Evolutionary conservation across 371 early-diverging fungal species (phyloP).

Genomic region (Rhizopus microsporus): DNA sequence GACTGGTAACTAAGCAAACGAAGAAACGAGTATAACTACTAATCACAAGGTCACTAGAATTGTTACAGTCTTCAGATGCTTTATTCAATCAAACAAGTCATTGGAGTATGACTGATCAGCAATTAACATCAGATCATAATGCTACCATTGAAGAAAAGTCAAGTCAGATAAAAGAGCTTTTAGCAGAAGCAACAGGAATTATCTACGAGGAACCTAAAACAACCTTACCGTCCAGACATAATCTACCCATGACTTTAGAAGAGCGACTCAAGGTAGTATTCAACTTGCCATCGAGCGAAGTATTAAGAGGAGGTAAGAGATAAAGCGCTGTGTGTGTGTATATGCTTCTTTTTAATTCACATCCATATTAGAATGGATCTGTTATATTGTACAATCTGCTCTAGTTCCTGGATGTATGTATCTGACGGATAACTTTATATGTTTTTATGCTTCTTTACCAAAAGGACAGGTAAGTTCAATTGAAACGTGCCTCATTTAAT

Average conservation of each 20-base stretch:
- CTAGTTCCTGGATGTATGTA: constrained; percentile 73
- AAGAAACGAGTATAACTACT: neutral
- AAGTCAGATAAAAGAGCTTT: constrained; percentile 28
- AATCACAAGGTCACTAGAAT: constrained; percentile 9
- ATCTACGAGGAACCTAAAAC: constrained; percentile 14
- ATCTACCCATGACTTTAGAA: constrained; percentile 29
- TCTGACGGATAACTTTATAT: constrained; percentile 67
- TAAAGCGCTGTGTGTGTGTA: neutral
- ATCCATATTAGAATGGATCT: constrained; percentile 61
- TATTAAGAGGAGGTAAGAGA: constrained; percentile 50
- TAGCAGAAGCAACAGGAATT: constrained; percentile 46
- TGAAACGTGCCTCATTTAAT: neutral
- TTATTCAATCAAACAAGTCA: constrained; percentile 5
- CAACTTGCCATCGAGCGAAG: constrained; percentile 57
- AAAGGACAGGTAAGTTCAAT: constrained; percentile 40
- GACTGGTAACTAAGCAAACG: constrained; percentile 17
- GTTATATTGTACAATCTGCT: constrained; percentile 71
- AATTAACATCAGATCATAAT: neutral
- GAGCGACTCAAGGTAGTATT: constrained; percentile 66
- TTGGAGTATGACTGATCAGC: constrained; percentile 22
- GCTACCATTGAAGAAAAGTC: constrained; percentile 12
- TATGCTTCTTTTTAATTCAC: neutral
- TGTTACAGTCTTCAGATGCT: constrained; percentile 15
- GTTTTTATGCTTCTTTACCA: constrained; percentile 73
- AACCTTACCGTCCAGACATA: neutral